These are phyloP conservation scores for Polyporus tsugae DNA, from an alignment of 1,284 basidiomycete species.

Conservation along the genomic window DNA sequence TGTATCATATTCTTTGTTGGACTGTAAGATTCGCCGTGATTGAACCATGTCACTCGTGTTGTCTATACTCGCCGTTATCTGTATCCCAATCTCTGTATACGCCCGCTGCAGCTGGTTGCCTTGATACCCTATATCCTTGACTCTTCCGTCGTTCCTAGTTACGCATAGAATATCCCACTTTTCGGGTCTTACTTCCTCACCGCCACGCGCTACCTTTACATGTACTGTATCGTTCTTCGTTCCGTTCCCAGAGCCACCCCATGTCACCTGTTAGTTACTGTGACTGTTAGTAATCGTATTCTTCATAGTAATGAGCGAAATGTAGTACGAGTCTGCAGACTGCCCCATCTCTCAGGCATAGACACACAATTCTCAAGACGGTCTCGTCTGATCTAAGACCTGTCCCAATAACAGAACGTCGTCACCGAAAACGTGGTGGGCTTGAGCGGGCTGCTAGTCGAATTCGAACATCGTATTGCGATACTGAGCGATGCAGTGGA, in stretches of 20 bases:
- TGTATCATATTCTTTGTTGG: neutral
- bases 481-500: no score
- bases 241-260: neutral
- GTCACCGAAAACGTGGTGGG: no score
- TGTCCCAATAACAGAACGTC: no score
- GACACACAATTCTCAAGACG: no score
- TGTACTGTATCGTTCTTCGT: neutral
- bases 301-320: neutral
- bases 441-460: no score
- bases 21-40: neutral
- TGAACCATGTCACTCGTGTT: neutral
- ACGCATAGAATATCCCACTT: neutral
- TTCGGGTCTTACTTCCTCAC: neutral
- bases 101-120: neutral
- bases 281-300: neutral
- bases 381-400: no score
- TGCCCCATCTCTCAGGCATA: no score
- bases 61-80: neutral
- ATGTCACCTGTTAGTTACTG: neutral
- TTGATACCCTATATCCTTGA: neutral
- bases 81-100: neutral
- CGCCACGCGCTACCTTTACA: neutral
- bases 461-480: no score
- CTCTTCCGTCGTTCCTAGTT: neutral
- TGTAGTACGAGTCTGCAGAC: no score